Conservation (phyloP, 202 grass and related monocot species). For the Brachypodium distachyon region DNA sequence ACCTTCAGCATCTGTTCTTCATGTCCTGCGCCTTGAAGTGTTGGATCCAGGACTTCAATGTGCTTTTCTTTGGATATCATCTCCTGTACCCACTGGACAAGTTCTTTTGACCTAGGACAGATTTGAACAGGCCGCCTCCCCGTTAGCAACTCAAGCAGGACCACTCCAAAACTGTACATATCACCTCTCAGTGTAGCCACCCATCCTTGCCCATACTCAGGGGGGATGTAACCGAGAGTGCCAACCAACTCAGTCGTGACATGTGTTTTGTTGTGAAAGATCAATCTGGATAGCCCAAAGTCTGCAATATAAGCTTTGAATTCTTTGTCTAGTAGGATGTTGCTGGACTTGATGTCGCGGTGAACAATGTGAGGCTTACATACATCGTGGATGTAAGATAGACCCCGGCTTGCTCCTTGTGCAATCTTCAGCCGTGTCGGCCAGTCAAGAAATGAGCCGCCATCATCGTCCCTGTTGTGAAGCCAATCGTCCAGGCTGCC, state of each 20-base stretch:
- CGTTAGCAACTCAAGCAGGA: conserved; percentile 60
- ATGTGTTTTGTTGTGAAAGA: conserved; percentile 58
- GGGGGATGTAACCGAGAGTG: conserved; percentile 73
- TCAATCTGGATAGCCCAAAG: conserved; percentile 71
- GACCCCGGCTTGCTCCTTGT: conserved; percentile 39
- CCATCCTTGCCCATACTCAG: conserved; percentile 65
- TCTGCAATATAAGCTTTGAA: conserved; percentile 65
- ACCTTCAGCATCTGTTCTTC: conserved; percentile 66
- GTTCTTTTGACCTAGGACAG: conserved; percentile 36
- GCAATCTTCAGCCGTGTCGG: conserved; percentile 55
- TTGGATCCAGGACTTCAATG: conserved; percentile 40
- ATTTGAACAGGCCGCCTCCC: conserved; percentile 44
- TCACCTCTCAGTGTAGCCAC: conserved; percentile 63
- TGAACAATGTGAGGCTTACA: conserved; percentile 76
- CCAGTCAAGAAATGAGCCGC: conserved; percentile 48
- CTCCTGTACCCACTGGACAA: conserved; percentile 54
- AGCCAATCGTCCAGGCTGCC: conserved; percentile 90
- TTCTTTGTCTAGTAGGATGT: conserved; percentile 62
- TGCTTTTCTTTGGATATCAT: conserved; percentile 37
- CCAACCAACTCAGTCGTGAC: conserved; percentile 74
- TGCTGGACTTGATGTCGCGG: conserved; percentile 90
- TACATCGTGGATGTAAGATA: conserved; percentile 63
- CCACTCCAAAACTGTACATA: conserved; percentile 75
- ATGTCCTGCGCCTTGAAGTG: conserved; percentile 22
- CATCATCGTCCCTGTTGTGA: conserved; percentile 40